Base-by-base conservation (phyloP, 1,284 basidiomycete species). In the Tremellales sp. region DNA sequence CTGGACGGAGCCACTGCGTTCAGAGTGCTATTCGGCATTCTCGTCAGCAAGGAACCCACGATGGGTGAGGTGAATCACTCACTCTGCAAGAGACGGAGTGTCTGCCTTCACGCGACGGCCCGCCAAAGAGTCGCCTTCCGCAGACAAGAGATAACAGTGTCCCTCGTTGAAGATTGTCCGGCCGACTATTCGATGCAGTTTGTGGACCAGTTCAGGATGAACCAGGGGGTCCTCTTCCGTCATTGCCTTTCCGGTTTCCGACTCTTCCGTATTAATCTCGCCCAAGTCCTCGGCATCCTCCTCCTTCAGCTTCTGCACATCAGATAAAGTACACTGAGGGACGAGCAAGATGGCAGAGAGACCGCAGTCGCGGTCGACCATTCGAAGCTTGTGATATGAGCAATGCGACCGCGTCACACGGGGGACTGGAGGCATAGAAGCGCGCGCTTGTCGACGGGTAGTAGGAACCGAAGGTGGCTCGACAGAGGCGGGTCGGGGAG, bases 361-460 rank as follows among this genome's bases (percentile, higher is more conserved):
- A 6, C 54, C 63, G 12, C 56, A 50, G 13, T 56, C 55, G 3
- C 39, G 5, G 18, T 34, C 26, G 16, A 12, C 19, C 3, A 68
- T 38, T 3, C 47, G 49, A 3, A 66, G 47, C 40, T 66, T 65
- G 33, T 61, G 54, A 44, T 66, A 66, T 24, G 36, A 50, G 46
- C 66, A 69, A 25, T 62, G 61, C 1, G 63, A 64, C 6, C 66
- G 58, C 12, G 65, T 66, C 12, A 64, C 52, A 6, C 50, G 60
- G 16, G 48, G 53, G 13, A 43, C 24, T 12, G 49, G 24, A 5
- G 40, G 35, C 2, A 52, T 31, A 10, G 50, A 51, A 19, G 37
- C 33, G 3, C 50, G 45, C 10, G 36, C 25, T 19, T 29, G n/a
- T 39, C 22, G 46, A n/a, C 18, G 47, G 32, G 32, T 33, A 50